Percentiles rank a stretch among this genome's conserved stretches.
Conservation (phyloP, 2,329 filamentous ascomycete species). For the Cryoendolithus antarcticus region DNA sequence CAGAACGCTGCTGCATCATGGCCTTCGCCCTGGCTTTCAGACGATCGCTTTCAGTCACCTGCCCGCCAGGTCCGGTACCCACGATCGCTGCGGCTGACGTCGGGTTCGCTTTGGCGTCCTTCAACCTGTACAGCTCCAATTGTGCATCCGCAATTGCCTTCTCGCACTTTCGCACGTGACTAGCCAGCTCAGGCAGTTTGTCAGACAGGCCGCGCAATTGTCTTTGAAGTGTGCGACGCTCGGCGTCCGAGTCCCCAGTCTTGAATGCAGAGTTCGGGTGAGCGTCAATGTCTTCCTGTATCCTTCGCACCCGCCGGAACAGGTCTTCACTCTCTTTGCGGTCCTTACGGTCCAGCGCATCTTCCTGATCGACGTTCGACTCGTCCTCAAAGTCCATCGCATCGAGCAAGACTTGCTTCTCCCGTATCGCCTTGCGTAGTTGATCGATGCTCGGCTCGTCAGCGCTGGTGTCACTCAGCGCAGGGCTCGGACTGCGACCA, state of each 20-base stretch:
- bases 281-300: conserved; percentile 88
- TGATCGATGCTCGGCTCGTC: conserved; percentile 83
- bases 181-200: conserved; percentile 81
- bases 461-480: conserved; percentile 54
- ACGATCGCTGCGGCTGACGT: conserved; percentile 68
- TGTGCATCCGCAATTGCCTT: conserved; percentile 84
- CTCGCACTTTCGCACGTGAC: conserved; percentile 80
- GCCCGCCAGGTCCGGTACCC: conserved; percentile 82
- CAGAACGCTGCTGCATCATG: conserved; percentile 97
- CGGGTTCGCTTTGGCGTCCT: conserved; percentile 85
- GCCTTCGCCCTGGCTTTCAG: conserved; percentile 91
- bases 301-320: conserved; percentile 77
- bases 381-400: conserved; percentile 96
- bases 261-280: conserved; percentile 67
- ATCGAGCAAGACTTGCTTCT: conserved; percentile 88
- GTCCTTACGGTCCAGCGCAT: conserved; percentile 79
- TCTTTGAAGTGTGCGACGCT: conserved; percentile 72
- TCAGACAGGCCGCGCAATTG: conserved; percentile 83
- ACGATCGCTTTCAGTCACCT: conserved; percentile 83
- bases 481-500: conserved; percentile 64
- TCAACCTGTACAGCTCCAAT: conserved; percentile 83
- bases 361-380: conserved; percentile 78
- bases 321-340: conserved; percentile 86
- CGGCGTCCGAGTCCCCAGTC: conserved; percentile 72
- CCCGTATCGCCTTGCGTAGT: conserved; percentile 78